Evolutionary conservation across 2,329 filamentous ascomycete species (phyloP).

Genomic region (Fusarium dlaminii): DNA sequence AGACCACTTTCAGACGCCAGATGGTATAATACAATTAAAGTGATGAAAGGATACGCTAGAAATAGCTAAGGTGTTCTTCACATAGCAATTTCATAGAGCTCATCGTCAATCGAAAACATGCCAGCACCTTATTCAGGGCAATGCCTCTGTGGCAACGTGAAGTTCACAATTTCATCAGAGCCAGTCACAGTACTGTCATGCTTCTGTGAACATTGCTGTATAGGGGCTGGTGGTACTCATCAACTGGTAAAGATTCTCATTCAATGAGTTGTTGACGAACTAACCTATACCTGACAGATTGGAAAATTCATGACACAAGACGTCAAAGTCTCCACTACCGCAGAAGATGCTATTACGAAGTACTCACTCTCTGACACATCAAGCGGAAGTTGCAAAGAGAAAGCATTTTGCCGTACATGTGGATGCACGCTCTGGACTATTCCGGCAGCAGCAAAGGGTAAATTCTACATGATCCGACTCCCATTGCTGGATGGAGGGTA

Average conservation of each 20-base stretch:
- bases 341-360: neutral
- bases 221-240: constrained; percentile 30
- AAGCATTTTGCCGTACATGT: constrained; percentile 40
- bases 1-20: neutral
- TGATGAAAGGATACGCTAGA: rapidly evolving
- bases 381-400: constrained; percentile 41
- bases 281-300: constrained; percentile 28
- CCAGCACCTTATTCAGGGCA: constrained; percentile 22
- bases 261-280: rapidly evolving
- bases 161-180: constrained; percentile 14
- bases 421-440: constrained; percentile 44
- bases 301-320: constrained; percentile 39
- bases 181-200: constrained; percentile 33
- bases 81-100: rapidly evolving
- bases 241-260: constrained; percentile 9
- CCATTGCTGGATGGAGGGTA: constrained; percentile 40
- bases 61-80: rapidly evolving
- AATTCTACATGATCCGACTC: constrained; percentile 38
- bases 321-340: constrained; percentile 3
- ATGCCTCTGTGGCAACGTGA: constrained; percentile 32
- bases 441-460: constrained; percentile 37
- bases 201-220: constrained; percentile 34
- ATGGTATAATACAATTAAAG: neutral
- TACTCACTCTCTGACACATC: constrained; percentile 38
- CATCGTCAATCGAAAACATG: neutral